Conservation (phyloP, 306 rosid species). For the Astragalus membranaceus region DNA sequence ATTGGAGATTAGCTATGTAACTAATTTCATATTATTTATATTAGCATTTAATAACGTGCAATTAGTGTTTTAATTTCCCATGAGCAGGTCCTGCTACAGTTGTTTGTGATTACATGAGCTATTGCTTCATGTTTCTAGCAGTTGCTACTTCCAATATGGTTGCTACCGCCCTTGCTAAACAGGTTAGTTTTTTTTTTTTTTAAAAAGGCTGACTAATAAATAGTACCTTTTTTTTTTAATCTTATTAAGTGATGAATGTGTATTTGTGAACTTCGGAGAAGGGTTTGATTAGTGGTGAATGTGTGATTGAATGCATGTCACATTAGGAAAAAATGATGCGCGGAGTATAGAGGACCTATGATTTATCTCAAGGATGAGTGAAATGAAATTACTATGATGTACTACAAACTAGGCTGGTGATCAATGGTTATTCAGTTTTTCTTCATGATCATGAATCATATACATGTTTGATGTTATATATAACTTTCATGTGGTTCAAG, state of each 20-base stretch:
- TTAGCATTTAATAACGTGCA: not conserved
- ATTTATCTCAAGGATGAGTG: not conserved
- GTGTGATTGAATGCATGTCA: not conserved
- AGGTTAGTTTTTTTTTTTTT: constrained; percentile 34
- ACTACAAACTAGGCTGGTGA: not conserved
- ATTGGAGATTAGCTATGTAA: not conserved
- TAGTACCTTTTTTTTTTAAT: not conserved
- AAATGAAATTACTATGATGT: not conserved
- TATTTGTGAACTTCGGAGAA: not conserved
- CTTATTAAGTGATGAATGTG: not conserved
- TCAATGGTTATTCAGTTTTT: not conserved
- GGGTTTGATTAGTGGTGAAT: not conserved
- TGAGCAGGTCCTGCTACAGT: constrained; percentile 82
- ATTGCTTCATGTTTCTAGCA: constrained; percentile 82
- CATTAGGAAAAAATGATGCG: not conserved
- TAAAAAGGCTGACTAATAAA: not conserved
- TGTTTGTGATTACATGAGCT: constrained; percentile 73
- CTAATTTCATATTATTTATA: not conserved
- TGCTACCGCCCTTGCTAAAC: constrained; percentile 78
- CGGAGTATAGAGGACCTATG: not conserved
- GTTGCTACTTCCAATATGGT: constrained; percentile 95
- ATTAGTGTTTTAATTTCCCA: constrained; percentile 6
- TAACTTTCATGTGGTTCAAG: not conserved
- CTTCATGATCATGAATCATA: not conserved
- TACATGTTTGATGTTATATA: not conserved